Conservation (phyloP, 768 basidiomycete genomes). For the Boletus tylopilopsis region DNA sequence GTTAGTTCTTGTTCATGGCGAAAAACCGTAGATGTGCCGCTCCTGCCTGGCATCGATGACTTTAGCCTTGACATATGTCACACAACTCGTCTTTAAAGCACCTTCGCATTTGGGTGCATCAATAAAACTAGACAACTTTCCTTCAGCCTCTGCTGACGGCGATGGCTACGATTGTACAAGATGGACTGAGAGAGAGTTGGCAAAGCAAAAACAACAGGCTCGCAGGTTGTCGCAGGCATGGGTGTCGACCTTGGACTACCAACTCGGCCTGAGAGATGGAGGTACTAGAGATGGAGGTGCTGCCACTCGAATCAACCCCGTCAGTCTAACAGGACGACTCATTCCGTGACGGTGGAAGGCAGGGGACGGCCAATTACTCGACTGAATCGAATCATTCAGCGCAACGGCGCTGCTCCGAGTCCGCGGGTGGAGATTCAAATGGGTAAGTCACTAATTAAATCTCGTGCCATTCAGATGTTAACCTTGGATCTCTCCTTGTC, state of each 20-base stretch:
- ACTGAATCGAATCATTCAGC: constrained; percentile 72
- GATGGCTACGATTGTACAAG: constrained; percentile 37
- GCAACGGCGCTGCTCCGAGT: constrained; percentile 78
- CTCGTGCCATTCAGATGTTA: constrained; percentile 53
- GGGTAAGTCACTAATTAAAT: constrained; percentile 39
- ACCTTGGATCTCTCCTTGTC: constrained; percentile 39
- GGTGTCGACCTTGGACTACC: constrained; percentile 76
- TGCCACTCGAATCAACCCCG: constrained; percentile 46
- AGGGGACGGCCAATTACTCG: constrained; percentile 49
- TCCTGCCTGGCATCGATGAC: constrained; percentile 51
- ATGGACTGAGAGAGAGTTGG: constrained; percentile 45
- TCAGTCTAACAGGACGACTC: constrained; percentile 68
- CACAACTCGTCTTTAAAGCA: constrained; percentile 58
- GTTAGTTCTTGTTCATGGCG: constrained; percentile 1
- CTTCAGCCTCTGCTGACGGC: constrained; percentile 22
- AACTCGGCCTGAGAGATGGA: constrained; percentile 49
- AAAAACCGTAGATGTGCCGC: constrained; percentile 38
- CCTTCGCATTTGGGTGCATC: constrained; percentile 53
- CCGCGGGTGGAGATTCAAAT: constrained; percentile 84
- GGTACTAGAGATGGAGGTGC: neutral
- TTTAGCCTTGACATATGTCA: constrained; percentile 80
- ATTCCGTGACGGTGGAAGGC: constrained; percentile 71
- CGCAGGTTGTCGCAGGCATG: constrained; percentile 57
- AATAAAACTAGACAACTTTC: constrained; percentile 50
- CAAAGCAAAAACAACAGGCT: constrained; percentile 50